Evolutionary conservation across 306 rosid species (phyloP), one percentile per base, ranked within the genome.

Genomic region (Cicer arietinum): DNA sequence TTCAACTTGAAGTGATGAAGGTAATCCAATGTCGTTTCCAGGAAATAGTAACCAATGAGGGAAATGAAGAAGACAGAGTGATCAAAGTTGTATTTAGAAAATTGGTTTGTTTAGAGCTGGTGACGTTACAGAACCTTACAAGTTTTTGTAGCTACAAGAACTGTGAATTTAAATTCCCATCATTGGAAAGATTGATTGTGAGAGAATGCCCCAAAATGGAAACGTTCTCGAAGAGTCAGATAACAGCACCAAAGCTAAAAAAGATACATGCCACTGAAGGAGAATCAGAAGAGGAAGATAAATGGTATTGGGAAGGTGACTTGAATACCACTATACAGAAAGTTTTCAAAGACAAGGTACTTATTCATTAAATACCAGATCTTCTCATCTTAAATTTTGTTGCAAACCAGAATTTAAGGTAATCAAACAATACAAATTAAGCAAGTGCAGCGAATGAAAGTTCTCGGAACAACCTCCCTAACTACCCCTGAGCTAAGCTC

Each of bases 51-150:
- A 60, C 12, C 30, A 2, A 18, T 6, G 53, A 70, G 20, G 77
- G 39, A 17, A 54, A 10, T 2, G 30, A 18, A 48, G 43, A 39
- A 4, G 80, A 17, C n/a, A 2, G 3, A 10, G 12, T 3, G 70
- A 14, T 5, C 0, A 14, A 69, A 42, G 65, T 75, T 12, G 56
- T 14, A 1, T 76, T 81, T 11, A 11, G 54, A 6, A 61, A 76
- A 45, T 52, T 81, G 63, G 40, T 18, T 1, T 12, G 22, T 17
- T 44, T 81, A 16, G 69, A 81, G 57, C 73, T 81, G 46, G 56
- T 1, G 42, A 0, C 0, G 0, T 37, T 81, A 20, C 0, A 6
- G 2, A 8, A 46, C 0, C 74, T 81, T 4, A 20, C 18, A 37
- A 12, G 63, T 45, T 81, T 80, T 44, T 67, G 80, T 10, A 41